A percentile compares a stretch with the other conserved stretches of the same genome.
These are phyloP conservation scores for Boletus barrowsii DNA, from an alignment of 768 basidiomycete species.

Conservation along the genomic window DNA sequence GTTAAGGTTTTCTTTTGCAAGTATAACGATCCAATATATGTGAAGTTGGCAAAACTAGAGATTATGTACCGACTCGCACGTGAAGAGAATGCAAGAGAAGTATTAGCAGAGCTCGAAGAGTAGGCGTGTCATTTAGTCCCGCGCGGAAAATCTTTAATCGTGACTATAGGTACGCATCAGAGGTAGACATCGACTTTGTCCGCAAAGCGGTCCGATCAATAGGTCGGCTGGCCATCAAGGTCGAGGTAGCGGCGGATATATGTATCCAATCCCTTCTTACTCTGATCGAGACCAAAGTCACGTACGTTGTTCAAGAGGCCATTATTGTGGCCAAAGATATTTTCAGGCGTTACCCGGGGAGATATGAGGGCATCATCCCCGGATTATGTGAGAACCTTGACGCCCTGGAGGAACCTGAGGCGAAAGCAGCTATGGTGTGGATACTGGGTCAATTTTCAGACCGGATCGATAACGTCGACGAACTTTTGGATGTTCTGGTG, in stretches of 20 bases:
- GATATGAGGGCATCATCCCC: conserved; percentile 95
- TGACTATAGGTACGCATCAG: conserved; percentile 80
- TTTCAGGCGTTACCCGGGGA: conserved; percentile 94
- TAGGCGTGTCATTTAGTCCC: conserved; percentile 35
- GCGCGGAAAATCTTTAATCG: neutral
- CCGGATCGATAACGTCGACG: conserved; percentile 93
- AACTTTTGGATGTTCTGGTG: conserved; percentile 87
- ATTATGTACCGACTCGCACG: conserved; percentile 98
- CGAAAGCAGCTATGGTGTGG: conserved; percentile 98
- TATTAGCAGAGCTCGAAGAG: conserved; percentile 94
- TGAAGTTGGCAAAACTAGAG: conserved; percentile 96
- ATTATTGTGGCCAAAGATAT: conserved; percentile 98
- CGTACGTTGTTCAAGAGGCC: conserved; percentile 96
- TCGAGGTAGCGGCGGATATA: conserved; percentile 80
- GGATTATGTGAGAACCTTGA: conserved; percentile 91
- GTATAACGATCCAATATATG: conserved; percentile 99
- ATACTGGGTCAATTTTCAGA: conserved; percentile 96
- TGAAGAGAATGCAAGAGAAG: conserved; percentile 91
- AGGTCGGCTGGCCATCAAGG: conserved; percentile 97
- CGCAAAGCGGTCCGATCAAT: conserved; percentile 97
- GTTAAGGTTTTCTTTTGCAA: conserved; percentile 99
- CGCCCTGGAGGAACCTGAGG: conserved; percentile 89
- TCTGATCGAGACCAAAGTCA: conserved; percentile 89
- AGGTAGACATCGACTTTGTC: conserved; percentile 97
- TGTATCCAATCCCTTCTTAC: conserved; percentile 86